Percentiles rank a stretch among this genome's conserved stretches.
Evolutionary conservation across 805 yeast genomes (phyloP).

Genomic region (Barnettozyma botsteinii): DNA sequence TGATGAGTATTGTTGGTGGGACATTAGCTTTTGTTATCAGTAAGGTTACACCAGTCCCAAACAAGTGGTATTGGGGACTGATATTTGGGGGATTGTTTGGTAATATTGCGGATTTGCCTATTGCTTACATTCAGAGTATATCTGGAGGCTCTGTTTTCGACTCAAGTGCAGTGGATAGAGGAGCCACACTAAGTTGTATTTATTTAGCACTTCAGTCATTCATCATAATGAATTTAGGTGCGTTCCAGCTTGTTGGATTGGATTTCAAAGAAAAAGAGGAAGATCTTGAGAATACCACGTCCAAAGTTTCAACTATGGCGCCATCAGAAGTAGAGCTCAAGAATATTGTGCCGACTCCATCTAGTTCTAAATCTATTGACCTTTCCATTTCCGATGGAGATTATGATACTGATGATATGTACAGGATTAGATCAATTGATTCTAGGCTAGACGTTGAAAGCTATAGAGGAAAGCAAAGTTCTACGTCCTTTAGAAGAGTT

Average conservation of each 20-base stretch:
- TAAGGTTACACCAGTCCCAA: slow-evolving; percentile 39
- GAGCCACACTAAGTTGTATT: slow-evolving; percentile 46
- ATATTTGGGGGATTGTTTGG: slow-evolving; percentile 45
- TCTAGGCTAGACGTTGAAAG: background rate
- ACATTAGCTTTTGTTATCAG: slow-evolving; percentile 26
- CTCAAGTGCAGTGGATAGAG: slow-evolving; percentile 35
- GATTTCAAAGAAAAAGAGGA: slow-evolving; percentile 45
- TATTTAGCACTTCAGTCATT: slow-evolving; percentile 49
- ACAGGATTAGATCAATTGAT: background rate
- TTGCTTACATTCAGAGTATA: slow-evolving; percentile 45
- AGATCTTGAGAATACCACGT: background rate
- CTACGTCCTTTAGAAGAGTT: background rate
- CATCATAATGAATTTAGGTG: slow-evolving; percentile 69
- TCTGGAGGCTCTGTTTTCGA: slow-evolving; percentile 37
- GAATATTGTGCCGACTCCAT: no score
- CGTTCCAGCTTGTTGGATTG: slow-evolving; percentile 59
- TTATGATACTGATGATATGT: background rate
- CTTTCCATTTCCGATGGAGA: no score
- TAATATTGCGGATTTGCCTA: slow-evolving; percentile 47
- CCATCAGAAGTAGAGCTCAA: background rate
- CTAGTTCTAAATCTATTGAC: no score
- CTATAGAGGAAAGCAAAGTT: slow-evolving; percentile 1
- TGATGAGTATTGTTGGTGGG: slow-evolving; percentile 39
- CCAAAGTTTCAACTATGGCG: no score
- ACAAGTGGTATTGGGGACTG: slow-evolving; percentile 43